These are phyloP conservation scores for Sporothrix dimorphospora DNA, from an alignment of 2,329 filamentous ascomycete genomes.

Conservation along the genomic window DNA sequence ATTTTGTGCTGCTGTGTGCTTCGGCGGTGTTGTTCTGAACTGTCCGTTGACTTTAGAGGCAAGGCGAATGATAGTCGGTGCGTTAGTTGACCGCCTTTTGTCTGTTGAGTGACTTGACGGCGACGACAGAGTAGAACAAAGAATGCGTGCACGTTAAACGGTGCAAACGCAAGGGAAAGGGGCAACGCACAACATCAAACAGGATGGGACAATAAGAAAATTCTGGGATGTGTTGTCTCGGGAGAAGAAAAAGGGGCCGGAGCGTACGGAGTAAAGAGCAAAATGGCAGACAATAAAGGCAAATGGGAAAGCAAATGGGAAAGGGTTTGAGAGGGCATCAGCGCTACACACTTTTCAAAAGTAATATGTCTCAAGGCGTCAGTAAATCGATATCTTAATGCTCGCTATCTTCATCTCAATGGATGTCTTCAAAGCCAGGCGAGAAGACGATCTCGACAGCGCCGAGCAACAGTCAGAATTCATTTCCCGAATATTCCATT, in stretches of 20 bases:
- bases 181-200: conserved; percentile 9
- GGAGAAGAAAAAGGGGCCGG: not conserved
- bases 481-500: conserved; percentile 14
- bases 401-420: not conserved
- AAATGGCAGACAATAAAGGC: not conserved
- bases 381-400: not conserved
- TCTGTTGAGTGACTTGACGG: not conserved
- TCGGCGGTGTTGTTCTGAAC: not conserved
- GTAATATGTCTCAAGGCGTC: not conserved
- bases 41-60: not conserved
- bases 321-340: not conserved
- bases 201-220: not conserved
- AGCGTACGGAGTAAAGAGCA: not conserved
- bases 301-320: conserved; percentile 10
- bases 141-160: not conserved
- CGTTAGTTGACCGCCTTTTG: not conserved
- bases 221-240: conserved; percentile 8
- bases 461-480: conserved; percentile 11
- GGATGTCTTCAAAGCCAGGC: not conserved
- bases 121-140: not conserved
- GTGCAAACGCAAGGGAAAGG: conserved; percentile 14
- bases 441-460: not conserved
- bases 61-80: not conserved
- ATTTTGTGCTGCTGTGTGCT: not conserved
- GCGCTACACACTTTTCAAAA: not conserved